Percentiles rank a stretch among this genome's conserved stretches.
Conservation (phyloP, 768 basidiomycete species). For the Hypsizygus marmoreus region DNA sequence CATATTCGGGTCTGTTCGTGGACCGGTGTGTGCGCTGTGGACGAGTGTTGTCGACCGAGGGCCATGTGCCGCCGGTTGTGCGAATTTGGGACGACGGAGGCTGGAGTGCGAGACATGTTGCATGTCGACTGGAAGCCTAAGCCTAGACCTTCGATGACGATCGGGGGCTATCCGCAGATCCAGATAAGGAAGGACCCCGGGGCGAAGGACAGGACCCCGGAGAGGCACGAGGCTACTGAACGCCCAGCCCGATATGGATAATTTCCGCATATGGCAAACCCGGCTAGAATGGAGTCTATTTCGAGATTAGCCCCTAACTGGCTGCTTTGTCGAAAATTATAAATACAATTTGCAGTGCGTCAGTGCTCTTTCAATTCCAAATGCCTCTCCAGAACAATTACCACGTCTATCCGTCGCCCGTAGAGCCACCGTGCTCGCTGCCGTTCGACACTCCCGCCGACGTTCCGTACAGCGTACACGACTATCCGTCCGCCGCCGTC, state of each 20-base stretch:
- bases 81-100: constrained; percentile 49
- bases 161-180: no score
- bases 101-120: constrained; percentile 58
- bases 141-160: background rate
- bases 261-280: background rate
- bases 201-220: constrained; percentile 8
- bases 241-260: constrained; percentile 13
- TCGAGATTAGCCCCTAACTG: constrained; percentile 13
- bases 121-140: constrained; percentile 22
- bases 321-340: constrained; percentile 18
- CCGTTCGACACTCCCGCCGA: constrained; percentile 3
- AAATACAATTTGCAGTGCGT: constrained; percentile 11
- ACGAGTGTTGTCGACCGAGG: constrained; percentile 68
- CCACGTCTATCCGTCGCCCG: constrained; percentile 12
- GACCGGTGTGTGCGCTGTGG: constrained; percentile 60
- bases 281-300: no score
- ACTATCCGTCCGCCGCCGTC: constrained; percentile 14
- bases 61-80: constrained; percentile 72
- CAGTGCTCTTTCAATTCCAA: background rate
- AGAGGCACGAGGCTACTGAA: constrained; percentile 16
- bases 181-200: constrained; percentile 11
- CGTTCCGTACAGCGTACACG: background rate
- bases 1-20: constrained; percentile 65
- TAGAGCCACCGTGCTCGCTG: no score
- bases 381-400: constrained; percentile 7